These are phyloP conservation scores for Raddia guianensis DNA, from an alignment of 176 grass and related monocot species.

Conservation along the genomic window DNA sequence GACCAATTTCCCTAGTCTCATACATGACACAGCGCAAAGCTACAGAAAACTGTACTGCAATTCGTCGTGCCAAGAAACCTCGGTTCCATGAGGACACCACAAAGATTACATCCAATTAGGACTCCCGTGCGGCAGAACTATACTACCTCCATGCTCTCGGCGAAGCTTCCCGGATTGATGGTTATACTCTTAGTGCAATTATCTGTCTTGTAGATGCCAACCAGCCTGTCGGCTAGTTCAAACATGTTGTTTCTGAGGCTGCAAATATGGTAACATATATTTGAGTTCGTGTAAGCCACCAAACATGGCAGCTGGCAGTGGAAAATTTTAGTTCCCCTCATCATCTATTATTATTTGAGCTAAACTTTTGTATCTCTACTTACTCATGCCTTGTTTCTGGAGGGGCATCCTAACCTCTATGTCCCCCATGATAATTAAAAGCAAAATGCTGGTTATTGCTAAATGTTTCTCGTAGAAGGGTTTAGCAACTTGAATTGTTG, in stretches of 20 bases:
- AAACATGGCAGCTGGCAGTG: background rate
- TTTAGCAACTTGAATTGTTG: background rate
- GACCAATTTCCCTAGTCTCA: background rate
- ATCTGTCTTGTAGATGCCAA: conserved; percentile 98
- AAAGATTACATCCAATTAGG: conserved; percentile 23
- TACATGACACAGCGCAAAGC: background rate
- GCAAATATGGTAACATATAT: conserved; percentile 35
- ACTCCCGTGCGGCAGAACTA: conserved; percentile 7
- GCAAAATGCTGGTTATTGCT: background rate
- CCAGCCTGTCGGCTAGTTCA: conserved; percentile 85
- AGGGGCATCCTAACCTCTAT: background rate
- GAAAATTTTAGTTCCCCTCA: background rate
- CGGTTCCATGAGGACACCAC: conserved; percentile 44
- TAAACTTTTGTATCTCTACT: background rate
- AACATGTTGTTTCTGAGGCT: conserved; percentile 98
- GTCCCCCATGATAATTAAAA: background rate
- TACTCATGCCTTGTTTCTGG: background rate
- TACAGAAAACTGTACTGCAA: background rate
- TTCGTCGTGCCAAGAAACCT: conserved; percentile 47
- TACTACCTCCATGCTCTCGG: conserved; percentile 38
- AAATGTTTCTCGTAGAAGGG: background rate
- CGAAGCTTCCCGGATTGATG: conserved; percentile 80
- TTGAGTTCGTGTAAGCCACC: background rate
- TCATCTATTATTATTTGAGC: background rate
- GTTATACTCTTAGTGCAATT: conserved; percentile 98